phyloP scores from a whole-genome alignment of 345 rosid species.

The Rubroshorea leprosula region DNA sequence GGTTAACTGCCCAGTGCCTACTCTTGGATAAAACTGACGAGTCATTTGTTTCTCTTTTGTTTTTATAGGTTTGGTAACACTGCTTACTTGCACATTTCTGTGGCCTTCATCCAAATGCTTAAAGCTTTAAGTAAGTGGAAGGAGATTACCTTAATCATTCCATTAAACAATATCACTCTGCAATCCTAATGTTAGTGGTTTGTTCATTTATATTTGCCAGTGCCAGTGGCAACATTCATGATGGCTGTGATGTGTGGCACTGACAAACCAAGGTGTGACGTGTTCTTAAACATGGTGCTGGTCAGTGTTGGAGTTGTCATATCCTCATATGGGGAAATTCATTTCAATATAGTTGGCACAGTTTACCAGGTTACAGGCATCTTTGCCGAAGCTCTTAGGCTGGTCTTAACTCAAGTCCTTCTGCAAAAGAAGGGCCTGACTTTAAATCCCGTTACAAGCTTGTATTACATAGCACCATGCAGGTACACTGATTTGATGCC shows the following conservation, averaged over 20 bases:
- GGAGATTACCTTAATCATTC: slow-evolving; percentile 10
- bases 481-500: slow-evolving; percentile 43
- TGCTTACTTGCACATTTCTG: slow-evolving; percentile 85
- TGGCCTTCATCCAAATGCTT: slow-evolving; percentile 99
- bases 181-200: slow-evolving; percentile 19
- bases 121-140: slow-evolving; percentile 83
- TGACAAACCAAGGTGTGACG: slow-evolving; percentile 85
- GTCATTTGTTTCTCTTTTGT: slow-evolving; percentile 9
- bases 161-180: slow-evolving; percentile 4
- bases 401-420: slow-evolving; percentile 94
- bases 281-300: slow-evolving; percentile 89
- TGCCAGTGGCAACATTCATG: slow-evolving; percentile 92
- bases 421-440: slow-evolving; percentile 90
- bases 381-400: slow-evolving; percentile 93
- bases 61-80: slow-evolving; percentile 85
- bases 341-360: slow-evolving; percentile 88
- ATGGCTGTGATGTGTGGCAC: slow-evolving; percentile 91
- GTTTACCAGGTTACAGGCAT: slow-evolving; percentile 93
- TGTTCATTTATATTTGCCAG: slow-evolving; percentile 36
- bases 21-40: too few species aligned
- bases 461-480: slow-evolving; percentile 97
- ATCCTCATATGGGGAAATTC: slow-evolving; percentile 94
- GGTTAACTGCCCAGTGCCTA: too few species aligned
- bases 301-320: slow-evolving; percentile 93
- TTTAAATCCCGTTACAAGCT: slow-evolving; percentile 87